Conservation (phyloP, 164 flowering plant species). For the Chloranthus sessilifolius region DNA sequence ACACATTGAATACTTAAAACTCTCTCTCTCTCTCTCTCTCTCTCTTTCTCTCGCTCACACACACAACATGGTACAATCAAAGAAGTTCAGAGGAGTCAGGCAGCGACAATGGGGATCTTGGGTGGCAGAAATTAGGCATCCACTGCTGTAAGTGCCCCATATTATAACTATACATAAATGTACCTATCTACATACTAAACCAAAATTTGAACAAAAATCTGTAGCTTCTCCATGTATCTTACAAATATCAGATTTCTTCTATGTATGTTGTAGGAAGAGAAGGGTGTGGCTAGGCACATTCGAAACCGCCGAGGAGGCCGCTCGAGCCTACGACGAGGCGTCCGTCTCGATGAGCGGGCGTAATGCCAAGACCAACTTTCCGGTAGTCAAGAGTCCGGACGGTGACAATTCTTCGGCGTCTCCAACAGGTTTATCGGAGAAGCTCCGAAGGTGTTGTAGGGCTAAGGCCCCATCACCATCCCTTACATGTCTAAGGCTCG, state of each 20-base stretch:
- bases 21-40: too few relatives aligned
- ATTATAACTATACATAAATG: too few relatives aligned
- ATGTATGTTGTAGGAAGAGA: conserved; percentile 67
- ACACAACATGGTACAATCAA: conserved; percentile 57
- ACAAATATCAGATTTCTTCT: too few relatives aligned
- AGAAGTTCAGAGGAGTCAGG: conserved; percentile 81
- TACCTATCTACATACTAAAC: too few relatives aligned
- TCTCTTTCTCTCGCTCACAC: too few relatives aligned
- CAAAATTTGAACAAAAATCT: too few relatives aligned
- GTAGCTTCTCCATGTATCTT: too few relatives aligned
- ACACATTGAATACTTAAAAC: too few relatives aligned
- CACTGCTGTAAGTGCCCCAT: conserved; percentile 56
- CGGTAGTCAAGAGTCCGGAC: conserved; percentile 13
- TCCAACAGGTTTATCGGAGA: too few relatives aligned
- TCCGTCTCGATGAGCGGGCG: conserved; percentile 59
- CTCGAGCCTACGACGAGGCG: conserved; percentile 68
- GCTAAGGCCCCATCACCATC: conserved; percentile 61
- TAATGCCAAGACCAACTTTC: conserved; percentile 70
- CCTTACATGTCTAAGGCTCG: conserved; percentile 70
- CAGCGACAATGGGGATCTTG: conserved; percentile 88
- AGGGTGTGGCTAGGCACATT: conserved; percentile 77
- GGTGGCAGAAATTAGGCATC: conserved; percentile 82
- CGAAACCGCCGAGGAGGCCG: conserved; percentile 71
- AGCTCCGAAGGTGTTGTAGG: conserved; percentile 57
- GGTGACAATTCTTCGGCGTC: conserved; percentile 6